A percentile compares a stretch with the other conserved stretches of the same genome.
These are phyloP conservation scores for Hibiscus mutabilis DNA, from an alignment of 345 rosid genomes.

Conservation along the genomic window DNA sequence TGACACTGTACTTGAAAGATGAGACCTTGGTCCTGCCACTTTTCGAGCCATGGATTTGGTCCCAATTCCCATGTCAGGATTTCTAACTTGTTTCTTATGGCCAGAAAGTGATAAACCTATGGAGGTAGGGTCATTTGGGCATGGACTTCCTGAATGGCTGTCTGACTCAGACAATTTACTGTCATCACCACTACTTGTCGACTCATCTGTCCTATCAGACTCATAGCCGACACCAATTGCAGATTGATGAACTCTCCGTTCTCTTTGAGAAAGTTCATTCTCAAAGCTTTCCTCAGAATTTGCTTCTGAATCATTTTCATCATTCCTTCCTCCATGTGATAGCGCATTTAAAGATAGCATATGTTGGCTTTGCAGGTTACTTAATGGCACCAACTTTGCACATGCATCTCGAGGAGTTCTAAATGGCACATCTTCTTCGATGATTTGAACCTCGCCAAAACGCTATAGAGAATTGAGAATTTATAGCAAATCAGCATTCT, in stretches of 20 bases:
- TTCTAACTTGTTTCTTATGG: constrained; percentile 21
- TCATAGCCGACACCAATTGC: constrained; percentile 34
- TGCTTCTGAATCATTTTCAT: constrained; percentile 43
- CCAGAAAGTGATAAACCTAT: constrained; percentile 20
- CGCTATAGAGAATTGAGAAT: constrained; percentile 35
- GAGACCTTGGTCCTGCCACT: constrained; percentile 31
- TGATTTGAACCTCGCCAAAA: constrained; percentile 80
- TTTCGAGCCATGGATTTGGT: constrained; percentile 24
- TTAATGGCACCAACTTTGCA: constrained; percentile 49
- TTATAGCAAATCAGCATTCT: constrained; percentile 15
- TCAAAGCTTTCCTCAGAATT: constrained; percentile 77
- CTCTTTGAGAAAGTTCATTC: constrained; percentile 63
- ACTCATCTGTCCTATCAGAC: constrained; percentile 38
- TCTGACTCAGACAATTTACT: constrained; percentile 28
- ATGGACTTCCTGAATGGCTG: constrained; percentile 25
- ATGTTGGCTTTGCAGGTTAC: constrained; percentile 25
- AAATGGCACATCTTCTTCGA: constrained; percentile 73
- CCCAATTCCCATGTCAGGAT: constrained; percentile 21
- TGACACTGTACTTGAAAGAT: constrained; percentile 38
- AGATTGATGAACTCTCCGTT: constrained; percentile 61
- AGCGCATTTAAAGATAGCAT: constrained; percentile 28
- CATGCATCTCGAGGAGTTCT: constrained; percentile 72
- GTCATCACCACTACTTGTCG: constrained; percentile 71
- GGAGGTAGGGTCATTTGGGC: constrained; percentile 21
- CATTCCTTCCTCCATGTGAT: constrained; percentile 29